phyloP scores from a whole-genome alignment of 208 protist species.

The Leishmania mexicana region DNA sequence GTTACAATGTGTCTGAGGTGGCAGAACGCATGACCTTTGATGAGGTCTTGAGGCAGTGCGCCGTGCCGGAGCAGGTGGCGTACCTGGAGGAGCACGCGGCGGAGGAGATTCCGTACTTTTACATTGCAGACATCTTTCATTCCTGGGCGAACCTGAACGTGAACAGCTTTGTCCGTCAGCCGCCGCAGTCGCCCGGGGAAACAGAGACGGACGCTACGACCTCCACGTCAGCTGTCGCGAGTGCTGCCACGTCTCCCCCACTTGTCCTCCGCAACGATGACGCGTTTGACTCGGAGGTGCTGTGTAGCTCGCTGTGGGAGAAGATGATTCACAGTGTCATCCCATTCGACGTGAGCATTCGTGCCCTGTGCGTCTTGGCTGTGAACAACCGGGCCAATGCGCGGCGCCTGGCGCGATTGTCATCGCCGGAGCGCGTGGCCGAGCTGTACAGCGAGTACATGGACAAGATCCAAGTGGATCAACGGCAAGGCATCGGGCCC shows the following conservation, averaged over 20 bases:
- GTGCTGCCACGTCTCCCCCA: background rate
- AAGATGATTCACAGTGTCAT: conserved; percentile 75
- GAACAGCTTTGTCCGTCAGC: conserved; percentile 28
- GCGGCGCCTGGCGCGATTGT: conserved; percentile 33
- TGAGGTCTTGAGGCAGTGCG: conserved; percentile 75
- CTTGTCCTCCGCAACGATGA: conserved; percentile 29
- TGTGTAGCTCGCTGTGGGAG: conserved; percentile 66
- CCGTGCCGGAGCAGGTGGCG: conserved; percentile 68
- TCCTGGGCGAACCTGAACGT: conserved; percentile 74
- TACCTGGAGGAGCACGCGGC: conserved; percentile 84
- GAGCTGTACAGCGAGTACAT: conserved; percentile 53
- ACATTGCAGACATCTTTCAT: conserved; percentile 88
- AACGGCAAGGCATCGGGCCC: background rate
- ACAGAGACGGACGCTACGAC: background rate
- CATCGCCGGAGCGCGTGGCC: conserved; percentile 40
- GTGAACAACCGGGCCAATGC: conserved; percentile 54
- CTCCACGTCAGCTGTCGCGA: background rate
- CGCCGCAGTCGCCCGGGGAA: background rate
- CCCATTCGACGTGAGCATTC: conserved; percentile 81
- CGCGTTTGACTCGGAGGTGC: conserved; percentile 53
- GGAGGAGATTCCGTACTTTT: conserved; percentile 91
- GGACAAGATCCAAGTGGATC: conserved; percentile 20
- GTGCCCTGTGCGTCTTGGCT: conserved; percentile 71
- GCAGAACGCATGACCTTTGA: conserved; percentile 76
- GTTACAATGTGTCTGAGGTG: conserved; percentile 33